Conservation (phyloP, 164 flowering plant species). For the Aristolochia californica region DNA sequence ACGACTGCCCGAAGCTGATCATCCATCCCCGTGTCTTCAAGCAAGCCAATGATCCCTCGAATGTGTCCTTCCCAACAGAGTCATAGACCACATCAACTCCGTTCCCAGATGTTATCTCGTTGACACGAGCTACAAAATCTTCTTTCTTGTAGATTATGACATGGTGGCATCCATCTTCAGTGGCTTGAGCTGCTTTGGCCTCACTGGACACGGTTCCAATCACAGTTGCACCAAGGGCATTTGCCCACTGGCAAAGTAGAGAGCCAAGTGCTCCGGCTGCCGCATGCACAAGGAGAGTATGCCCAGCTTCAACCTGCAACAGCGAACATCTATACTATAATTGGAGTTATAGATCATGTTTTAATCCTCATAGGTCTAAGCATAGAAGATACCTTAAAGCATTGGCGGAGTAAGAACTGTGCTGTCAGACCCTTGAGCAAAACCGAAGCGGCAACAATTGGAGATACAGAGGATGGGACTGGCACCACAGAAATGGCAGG, state of each 20-base stretch:
- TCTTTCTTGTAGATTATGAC: slow-evolving; percentile 59
- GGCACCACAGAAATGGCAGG: slow-evolving; percentile 69
- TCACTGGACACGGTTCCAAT: slow-evolving; percentile 85
- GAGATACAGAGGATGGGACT: slow-evolving; percentile 59
- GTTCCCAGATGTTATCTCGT: slow-evolving; percentile 28
- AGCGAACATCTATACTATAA: too few species aligned
- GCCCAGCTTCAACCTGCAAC: slow-evolving; percentile 72
- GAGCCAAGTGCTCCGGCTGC: slow-evolving; percentile 98
- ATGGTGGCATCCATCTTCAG: slow-evolving; percentile 79
- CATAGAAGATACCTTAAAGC: too few species aligned
- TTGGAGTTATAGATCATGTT: too few species aligned
- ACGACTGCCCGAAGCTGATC: slow-evolving; percentile 83
- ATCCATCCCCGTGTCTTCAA: slow-evolving; percentile 67
- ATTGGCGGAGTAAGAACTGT: slow-evolving; percentile 47
- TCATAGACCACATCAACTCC: slow-evolving; percentile 28
- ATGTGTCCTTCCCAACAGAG: too few species aligned
- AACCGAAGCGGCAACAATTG: slow-evolving; percentile 53
- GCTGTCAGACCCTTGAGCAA: slow-evolving; percentile 85
- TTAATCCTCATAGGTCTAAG: too few species aligned
- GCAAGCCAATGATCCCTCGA: slow-evolving; percentile 84
- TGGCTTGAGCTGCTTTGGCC: slow-evolving; percentile 81
- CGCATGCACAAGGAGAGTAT: slow-evolving; percentile 77
- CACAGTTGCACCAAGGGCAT: slow-evolving; percentile 90
- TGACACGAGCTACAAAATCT: slow-evolving; percentile 60
- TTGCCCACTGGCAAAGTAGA: slow-evolving; percentile 65